phyloP scores from a whole-genome alignment of 345 rosid genomes.

The Acer saccharum region DNA sequence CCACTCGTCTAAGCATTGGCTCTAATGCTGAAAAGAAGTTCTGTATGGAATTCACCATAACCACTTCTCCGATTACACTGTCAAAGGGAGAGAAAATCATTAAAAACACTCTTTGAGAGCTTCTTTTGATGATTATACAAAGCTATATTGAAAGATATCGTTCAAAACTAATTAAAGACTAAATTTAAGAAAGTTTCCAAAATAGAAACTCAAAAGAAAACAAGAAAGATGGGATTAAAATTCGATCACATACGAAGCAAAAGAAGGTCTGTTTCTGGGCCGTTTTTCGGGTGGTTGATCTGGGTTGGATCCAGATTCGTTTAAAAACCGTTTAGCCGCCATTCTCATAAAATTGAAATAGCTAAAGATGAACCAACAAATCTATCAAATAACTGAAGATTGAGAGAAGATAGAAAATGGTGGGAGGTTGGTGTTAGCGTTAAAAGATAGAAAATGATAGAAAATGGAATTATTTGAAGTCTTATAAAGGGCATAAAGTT shows the following conservation, averaged over 20 bases:
- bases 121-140: neutral
- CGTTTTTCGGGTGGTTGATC: conserved; percentile 59
- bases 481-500: neutral
- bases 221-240: neutral
- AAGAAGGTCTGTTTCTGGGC: conserved; percentile 49
- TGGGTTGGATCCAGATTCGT: conserved; percentile 43
- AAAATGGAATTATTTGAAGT: neutral
- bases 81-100: neutral
- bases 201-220: neutral
- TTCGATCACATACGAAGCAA: conserved; percentile 62
- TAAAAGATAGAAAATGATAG: neutral
- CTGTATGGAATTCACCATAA: conserved; percentile 47
- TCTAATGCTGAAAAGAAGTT: conserved; percentile 60
- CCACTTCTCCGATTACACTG: conserved; percentile 65
- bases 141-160: neutral
- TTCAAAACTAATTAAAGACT: neutral
- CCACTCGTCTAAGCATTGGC: conserved; percentile 85
- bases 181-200: neutral
- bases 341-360: conserved; percentile 21
- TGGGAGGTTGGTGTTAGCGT: neutral
- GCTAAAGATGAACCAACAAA: neutral
- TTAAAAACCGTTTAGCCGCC: conserved; percentile 62
- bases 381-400: neutral
- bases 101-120: neutral
- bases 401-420: neutral